phyloP scores from a whole-genome alignment of 306 rosid genomes.

The Trichosanthes cucumerina region DNA sequence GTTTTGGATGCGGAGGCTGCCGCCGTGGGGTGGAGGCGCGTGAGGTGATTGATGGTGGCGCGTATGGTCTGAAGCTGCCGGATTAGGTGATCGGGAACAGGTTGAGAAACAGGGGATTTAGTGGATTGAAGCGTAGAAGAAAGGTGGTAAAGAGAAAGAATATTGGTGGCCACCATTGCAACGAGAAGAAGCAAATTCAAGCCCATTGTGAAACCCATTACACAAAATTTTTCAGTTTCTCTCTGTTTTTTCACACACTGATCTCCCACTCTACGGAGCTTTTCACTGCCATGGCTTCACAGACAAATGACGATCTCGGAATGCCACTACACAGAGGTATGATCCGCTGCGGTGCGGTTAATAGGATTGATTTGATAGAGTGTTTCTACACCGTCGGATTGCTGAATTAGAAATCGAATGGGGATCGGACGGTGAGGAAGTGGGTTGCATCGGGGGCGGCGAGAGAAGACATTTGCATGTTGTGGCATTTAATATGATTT shows the following conservation, averaged over 20 bases:
- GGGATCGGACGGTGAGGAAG: not conserved
- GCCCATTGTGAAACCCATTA: conserved; percentile 79
- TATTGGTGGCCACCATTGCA: conserved; percentile 96
- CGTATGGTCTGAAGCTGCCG: conserved; percentile 83
- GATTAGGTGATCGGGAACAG: conserved; percentile 71
- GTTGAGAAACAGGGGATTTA: conserved; percentile 30
- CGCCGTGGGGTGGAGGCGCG: conserved; percentile 50
- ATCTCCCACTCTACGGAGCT: not conserved
- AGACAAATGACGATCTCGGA: not conserved
- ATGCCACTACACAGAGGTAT: not conserved
- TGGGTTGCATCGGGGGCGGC: not conserved
- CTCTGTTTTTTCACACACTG: not conserved
- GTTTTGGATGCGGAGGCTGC: conserved; percentile 11
- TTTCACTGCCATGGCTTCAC: not conserved
- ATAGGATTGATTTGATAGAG: not conserved
- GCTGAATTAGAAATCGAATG: too few species aligned
- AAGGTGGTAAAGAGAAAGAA: conserved; percentile 84
- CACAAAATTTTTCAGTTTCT: not conserved
- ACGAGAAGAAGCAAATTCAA: conserved; percentile 60
- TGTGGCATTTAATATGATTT: not conserved
- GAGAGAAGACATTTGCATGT: not conserved
- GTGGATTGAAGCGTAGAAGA: conserved; percentile 58
- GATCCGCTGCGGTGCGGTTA: not conserved
- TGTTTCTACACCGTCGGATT: not conserved
- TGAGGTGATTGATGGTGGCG: conserved; percentile 91